These are phyloP conservation scores for Punica granatum DNA, from an alignment of 345 rosid species.

Conservation along the genomic window DNA sequence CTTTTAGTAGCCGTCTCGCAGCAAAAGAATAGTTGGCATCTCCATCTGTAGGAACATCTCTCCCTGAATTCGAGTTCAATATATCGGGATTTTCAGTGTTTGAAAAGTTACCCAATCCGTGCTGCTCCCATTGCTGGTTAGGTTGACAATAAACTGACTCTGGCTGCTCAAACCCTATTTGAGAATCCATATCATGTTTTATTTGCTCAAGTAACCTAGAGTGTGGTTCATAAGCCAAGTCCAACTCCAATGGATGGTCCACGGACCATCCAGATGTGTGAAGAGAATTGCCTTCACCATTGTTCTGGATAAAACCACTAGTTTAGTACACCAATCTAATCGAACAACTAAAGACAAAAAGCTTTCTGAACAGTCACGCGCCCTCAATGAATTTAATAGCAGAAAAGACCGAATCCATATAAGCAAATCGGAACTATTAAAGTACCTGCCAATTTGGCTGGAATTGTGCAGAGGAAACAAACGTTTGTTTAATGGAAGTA, in stretches of 20 bases:
- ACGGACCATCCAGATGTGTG: conserved; percentile 24
- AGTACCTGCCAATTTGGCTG: conserved; percentile 72
- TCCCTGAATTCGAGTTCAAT: conserved; percentile 28
- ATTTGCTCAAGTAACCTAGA: conserved; percentile 40
- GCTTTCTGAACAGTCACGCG: not conserved
- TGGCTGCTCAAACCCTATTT: conserved; percentile 23
- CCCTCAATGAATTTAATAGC: not conserved
- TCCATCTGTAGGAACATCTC: conserved; percentile 34
- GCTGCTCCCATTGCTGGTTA: conserved; percentile 29
- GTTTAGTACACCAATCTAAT: conserved; percentile 12
- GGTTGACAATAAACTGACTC: conserved; percentile 28
- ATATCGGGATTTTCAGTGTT: conserved; percentile 26
- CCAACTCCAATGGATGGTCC: conserved; percentile 36
- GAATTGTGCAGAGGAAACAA: conserved; percentile 30
- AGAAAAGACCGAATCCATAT: not conserved
- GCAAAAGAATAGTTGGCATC: conserved; percentile 28
- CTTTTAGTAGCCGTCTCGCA: conserved; percentile 40
- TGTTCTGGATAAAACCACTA: conserved; percentile 28
- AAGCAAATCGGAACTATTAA: conserved; percentile 2
- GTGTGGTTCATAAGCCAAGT: conserved; percentile 34
- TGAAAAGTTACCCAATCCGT: conserved; percentile 20
- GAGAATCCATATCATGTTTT: conserved; percentile 20
- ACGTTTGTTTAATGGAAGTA: conserved; percentile 24
- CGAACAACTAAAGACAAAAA: not conserved
- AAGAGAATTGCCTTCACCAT: conserved; percentile 23